phyloP scores from a whole-genome alignment of 805 yeast species.

The Myxozyma neotropica region DNA sequence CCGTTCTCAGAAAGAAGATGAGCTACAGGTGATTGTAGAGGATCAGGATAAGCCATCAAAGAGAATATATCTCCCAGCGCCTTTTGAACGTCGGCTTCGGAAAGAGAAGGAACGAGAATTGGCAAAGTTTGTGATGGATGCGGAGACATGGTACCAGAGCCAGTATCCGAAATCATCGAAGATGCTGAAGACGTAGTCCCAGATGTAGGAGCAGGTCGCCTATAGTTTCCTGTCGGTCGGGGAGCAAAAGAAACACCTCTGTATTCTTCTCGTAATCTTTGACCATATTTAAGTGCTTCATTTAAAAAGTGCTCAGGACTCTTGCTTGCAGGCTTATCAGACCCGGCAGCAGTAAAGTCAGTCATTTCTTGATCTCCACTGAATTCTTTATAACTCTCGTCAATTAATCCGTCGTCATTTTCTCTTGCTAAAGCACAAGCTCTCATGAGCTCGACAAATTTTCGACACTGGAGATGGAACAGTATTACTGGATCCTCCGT shows the following conservation, averaged over 20 bases:
- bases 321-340: background rate
- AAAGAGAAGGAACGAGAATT: background rate
- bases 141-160: background rate
- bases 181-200: background rate
- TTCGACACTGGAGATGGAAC: conserved; percentile 50
- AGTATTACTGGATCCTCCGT: conserved; percentile 41
- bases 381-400: background rate
- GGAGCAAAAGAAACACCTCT: conserved; percentile 28
- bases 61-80: conserved; percentile 53
- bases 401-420: background rate
- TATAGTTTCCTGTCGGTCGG: background rate
- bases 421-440: conserved; percentile 26
- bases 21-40: conserved; percentile 46
- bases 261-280: conserved; percentile 43
- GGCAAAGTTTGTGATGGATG: background rate
- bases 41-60: conserved; percentile 57
- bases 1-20: conserved; percentile 46
- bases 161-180: background rate
- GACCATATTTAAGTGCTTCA: conserved; percentile 48
- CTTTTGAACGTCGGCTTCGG: conserved; percentile 39
- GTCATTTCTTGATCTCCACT: conserved; percentile 25
- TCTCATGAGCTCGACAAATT: conserved; percentile 49
- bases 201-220: background rate
- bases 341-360: conserved; percentile 12
- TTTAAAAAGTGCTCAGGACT: conserved; percentile 34